phyloP scores from a whole-genome alignment of 495 filamentous ascomycete species.

The Staphylotrichum tortipilum region DNA sequence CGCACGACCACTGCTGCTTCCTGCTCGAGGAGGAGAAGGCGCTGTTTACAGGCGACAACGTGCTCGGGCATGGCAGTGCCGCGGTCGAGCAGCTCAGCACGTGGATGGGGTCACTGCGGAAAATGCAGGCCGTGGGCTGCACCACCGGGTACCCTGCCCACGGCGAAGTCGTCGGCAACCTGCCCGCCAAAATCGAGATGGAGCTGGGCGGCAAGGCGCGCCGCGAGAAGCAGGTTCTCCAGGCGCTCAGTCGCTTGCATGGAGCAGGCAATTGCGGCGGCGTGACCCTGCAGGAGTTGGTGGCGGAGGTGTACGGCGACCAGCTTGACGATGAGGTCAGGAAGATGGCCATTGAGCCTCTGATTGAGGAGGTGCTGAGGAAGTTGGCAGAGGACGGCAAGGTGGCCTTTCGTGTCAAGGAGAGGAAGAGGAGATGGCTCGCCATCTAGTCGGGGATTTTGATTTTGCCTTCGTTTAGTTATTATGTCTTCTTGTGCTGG shows the following conservation, averaged over 20 bases:
- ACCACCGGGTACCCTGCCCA: conserved; percentile 71
- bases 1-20: conserved; percentile 68
- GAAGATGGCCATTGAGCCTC: background rate
- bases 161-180: conserved; percentile 51
- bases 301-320: background rate
- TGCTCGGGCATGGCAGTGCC: conserved; percentile 74
- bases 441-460: too few relatives aligned
- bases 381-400: background rate
- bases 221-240: background rate
- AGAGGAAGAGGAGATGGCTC: background rate
- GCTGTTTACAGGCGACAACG: conserved; percentile 80
- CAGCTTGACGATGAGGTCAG: background rate
- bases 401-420: background rate
- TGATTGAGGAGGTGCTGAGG: background rate
- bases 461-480: too few relatives aligned
- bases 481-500: too few relatives aligned
- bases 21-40: conserved; percentile 64
- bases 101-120: conserved; percentile 58
- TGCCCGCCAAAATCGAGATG: background rate
- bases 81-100: conserved; percentile 65
- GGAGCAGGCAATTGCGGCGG: background rate
- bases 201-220: background rate
- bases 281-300: background rate
- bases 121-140: conserved; percentile 49
- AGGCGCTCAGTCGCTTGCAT: background rate